Evolutionary conservation across 495 filamentous ascomycete species (phyloP).

Genomic region (Aspergillus nanangensis): DNA sequence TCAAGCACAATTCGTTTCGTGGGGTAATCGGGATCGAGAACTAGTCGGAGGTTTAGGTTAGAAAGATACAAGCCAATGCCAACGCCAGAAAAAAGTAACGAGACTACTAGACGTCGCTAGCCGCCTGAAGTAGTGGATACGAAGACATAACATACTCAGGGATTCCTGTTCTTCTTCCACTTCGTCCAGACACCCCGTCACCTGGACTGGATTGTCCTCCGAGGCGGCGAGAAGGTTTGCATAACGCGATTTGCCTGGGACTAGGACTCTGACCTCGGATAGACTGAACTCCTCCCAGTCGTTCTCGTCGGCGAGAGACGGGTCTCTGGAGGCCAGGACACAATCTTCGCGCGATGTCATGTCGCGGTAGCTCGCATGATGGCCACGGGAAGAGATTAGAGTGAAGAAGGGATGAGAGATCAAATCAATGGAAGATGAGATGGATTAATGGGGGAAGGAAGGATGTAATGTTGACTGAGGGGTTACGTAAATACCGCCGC

Average conservation of each 20-base stretch:
- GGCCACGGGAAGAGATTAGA: constrained; percentile 6
- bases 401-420: constrained; percentile 3
- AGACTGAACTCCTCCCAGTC: constrained; percentile 56
- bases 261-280: constrained; percentile 47
- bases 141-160: constrained; percentile 39
- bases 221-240: constrained; percentile 51
- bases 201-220: constrained; percentile 48
- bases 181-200: constrained; percentile 48
- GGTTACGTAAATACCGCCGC: not conserved
- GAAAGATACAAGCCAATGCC: too few relatives aligned
- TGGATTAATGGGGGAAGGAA: constrained; percentile 1
- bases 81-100: too few relatives aligned
- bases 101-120: too few relatives aligned
- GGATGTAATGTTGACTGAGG: not conserved
- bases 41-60: constrained; percentile 16
- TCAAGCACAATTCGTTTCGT: constrained; percentile 59
- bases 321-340: constrained; percentile 50
- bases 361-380: constrained; percentile 32
- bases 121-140: too few relatives aligned
- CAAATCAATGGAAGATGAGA: not conserved
- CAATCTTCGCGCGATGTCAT: constrained; percentile 51
- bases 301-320: constrained; percentile 51
- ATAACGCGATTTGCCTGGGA: constrained; percentile 43
- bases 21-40: constrained; percentile 41
- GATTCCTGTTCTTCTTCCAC: constrained; percentile 40